Evolutionary conservation across 371 early-diverging fungal genomes (phyloP).

Genomic region (Actinomortierella ambigua): DNA sequence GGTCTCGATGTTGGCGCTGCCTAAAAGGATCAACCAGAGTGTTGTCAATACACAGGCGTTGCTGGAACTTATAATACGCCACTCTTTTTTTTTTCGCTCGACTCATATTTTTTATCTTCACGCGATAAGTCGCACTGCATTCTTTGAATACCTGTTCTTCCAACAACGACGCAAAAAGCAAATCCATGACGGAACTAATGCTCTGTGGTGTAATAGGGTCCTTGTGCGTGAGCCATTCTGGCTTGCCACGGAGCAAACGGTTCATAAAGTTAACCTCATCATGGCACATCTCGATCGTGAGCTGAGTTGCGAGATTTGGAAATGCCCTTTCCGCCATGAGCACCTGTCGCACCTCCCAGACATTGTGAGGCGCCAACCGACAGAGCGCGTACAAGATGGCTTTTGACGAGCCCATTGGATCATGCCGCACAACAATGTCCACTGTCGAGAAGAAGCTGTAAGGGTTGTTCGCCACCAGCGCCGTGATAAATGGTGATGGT

Average conservation of each 20-base stretch:
- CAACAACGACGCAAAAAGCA: conserved; percentile 39
- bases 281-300: conserved; percentile 43
- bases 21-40: too few species aligned
- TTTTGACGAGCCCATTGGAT: conserved; percentile 14
- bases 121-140: too few species aligned
- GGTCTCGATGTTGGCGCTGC: too few species aligned
- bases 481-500: conserved; percentile 18
- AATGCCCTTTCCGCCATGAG: conserved; percentile 25
- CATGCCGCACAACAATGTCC: conserved; percentile 23
- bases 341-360: conserved; percentile 35
- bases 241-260: conserved; percentile 37
- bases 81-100: too few species aligned
- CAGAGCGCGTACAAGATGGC: conserved; percentile 26
- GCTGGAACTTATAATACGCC: too few species aligned
- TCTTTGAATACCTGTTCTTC: conserved; percentile 23
- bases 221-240: conserved; percentile 37
- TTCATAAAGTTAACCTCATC: conserved; percentile 45
- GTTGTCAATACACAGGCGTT: too few species aligned
- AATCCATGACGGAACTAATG: conserved; percentile 38
- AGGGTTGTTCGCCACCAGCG: conserved; percentile 28
- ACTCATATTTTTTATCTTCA: too few species aligned
- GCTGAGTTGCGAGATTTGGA: conserved; percentile 37
- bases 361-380: conserved; percentile 30
- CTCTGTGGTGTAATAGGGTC: conserved; percentile 36
- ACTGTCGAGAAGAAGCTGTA: conserved; percentile 20